Evolutionary conservation across 495 filamentous ascomycete genomes (phyloP), one percentile per base, ranked within the genome.

Genomic region (Penicillium taxi): DNA sequence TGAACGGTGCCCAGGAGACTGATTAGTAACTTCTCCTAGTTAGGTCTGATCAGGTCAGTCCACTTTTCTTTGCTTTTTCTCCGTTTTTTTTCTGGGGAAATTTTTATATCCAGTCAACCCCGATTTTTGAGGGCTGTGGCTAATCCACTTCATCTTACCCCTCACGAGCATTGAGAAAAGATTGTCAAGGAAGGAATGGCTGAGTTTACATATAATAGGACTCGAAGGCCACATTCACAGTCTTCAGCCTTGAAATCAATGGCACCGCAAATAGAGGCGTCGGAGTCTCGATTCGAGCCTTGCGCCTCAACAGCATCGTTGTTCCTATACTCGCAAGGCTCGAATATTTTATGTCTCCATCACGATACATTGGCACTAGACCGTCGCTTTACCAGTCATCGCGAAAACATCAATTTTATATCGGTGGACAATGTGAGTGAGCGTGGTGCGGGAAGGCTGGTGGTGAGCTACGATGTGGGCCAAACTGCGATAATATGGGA

Each of bases 401-500:
- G 76, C 27, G 85, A 94, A 34, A 79, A 89, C 41, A 78, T 98
- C 11, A 66, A 77, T 18, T 74, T 94, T 45, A 74, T 98, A 17
- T 80, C 84, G 15, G 86, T 88, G 33, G 91, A 98, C 57, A 96
- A 91, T 63, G 78, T 84, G 36, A 96, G 88, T 60, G 90, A 95
- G 39, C 71, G 80, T 34, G 87, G 87, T 23, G 78, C 82, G 1
- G 90, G 90, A 9, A 67, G 87, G 44, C 63, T 94, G 42, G 87
- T 94, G 6, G 84, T 96, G 32, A 96, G 88, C 64, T 93, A 94
- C 47, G 91, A 98, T 72, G 74, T 73, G 19, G 84, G 86, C 18
- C 83, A 86, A 61, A 94, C 85, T 4, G 88, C 88, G 1, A 94
- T 96, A 51, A 86, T 98, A 14, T 98, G 91, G 91, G 90, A 96